Conservation (phyloP, 2,329 filamentous ascomycete genomes). For the Ophiostoma quercus region DNA sequence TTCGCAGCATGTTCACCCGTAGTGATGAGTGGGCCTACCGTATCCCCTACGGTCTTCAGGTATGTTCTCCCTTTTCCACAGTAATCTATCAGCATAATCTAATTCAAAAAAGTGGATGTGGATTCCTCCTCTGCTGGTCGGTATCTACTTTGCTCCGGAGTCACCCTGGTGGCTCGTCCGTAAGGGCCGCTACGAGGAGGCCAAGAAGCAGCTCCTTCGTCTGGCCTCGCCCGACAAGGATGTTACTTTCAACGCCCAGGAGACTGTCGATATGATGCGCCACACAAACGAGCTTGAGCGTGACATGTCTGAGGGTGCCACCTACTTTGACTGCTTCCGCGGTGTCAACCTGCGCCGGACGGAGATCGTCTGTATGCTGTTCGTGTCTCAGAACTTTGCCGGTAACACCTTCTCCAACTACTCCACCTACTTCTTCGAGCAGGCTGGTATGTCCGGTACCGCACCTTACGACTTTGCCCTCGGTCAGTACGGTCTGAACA, state of each 20-base stretch:
- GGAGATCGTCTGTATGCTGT: conserved; percentile 44
- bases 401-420: conserved; percentile 42
- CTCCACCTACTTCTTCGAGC: conserved; percentile 38
- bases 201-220: conserved; percentile 37
- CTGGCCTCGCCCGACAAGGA: conserved; percentile 34
- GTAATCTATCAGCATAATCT: background rate
- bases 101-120: conserved; percentile 22
- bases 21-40: conserved; percentile 3
- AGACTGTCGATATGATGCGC: conserved; percentile 47
- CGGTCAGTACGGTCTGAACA: conserved; percentile 46
- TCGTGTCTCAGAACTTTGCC: conserved; percentile 37
- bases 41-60: background rate
- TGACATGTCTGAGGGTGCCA: conserved; percentile 45
- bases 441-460: conserved; percentile 40
- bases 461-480: conserved; percentile 42
- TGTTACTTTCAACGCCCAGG: conserved; percentile 26
- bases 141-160: conserved; percentile 23
- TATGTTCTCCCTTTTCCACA: background rate
- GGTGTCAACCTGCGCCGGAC: conserved; percentile 48
- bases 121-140: conserved; percentile 18
- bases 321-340: conserved; percentile 48
- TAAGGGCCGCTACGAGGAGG: conserved; percentile 39
- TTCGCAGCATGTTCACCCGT: conserved; percentile 20
- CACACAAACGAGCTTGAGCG: conserved; percentile 55
- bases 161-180: conserved; percentile 34